Base-by-base conservation (phyloP, 495 filamentous ascomycete genomes). In the Aspergillus hancockii region DNA sequence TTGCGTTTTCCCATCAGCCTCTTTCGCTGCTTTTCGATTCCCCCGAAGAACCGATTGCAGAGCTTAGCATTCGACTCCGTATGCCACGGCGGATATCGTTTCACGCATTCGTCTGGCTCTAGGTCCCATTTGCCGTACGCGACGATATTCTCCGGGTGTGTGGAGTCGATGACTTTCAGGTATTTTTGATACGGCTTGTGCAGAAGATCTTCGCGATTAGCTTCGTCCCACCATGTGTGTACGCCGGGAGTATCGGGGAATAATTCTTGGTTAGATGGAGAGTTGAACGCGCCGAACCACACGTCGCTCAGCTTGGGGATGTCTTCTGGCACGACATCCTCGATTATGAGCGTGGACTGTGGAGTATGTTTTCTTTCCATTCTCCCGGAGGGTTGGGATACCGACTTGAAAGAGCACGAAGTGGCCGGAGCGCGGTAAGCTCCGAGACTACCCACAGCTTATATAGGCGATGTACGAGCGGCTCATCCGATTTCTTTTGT, bases 61-160 rank as follows among this genome's bases (percentile, higher is more conserved):
- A 25, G 45, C n/a, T 47, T 54, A 30, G 32, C 14, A 28, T 62
- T 54, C n/a, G 59, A 52, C 0, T 65, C 63, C 12, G 34, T 8
- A 50, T 62, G 59, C 63, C 63, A 65, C 2, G 32, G 50, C 1
- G 58, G 61, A 34, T 56, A 61, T 18, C 60, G 51, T 8, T 21
- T 7, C 0, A 61, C 66, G 2, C 63, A 59, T 9, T 54, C 23
- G 19, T 57, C 46, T 1, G 60, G 40, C 13, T 52, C 31, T 16
- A 63, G 43, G 34, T 65, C 66, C 66, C 66, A 68, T 57, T 68
- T 68, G 5, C 52, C 66, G 31, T 63, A 65, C 12, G 62, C 60
- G 13, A 64, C 46, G 8, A 67, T 30, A 2, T n/a, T 9, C 14
- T 2, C 3, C 9, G 52, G 31, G 7, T 30, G 2, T 0, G 23